phyloP scores from a whole-genome alignment of 2,329 filamentous ascomycete species.

The Macrophomina pseudophaseolina region DNA sequence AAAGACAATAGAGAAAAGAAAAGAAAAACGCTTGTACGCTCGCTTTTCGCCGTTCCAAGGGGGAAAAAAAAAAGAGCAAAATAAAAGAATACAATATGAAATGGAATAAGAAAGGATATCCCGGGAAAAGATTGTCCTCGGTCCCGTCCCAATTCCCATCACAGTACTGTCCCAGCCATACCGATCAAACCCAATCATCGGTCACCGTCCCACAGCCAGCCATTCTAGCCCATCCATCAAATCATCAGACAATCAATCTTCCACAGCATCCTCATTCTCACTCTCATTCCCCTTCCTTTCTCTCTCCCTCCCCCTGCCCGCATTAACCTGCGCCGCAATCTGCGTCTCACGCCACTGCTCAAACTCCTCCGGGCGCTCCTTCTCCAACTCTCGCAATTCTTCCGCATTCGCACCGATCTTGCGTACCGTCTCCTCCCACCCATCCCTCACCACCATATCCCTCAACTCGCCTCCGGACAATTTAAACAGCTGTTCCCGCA shows the following conservation, averaged over 20 bases:
- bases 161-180: neutral
- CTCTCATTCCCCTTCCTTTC: neutral
- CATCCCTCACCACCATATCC: slow-evolving; percentile 48
- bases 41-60: neutral
- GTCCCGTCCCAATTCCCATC: neutral
- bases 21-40: neutral
- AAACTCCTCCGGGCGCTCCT: slow-evolving; percentile 42
- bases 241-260: neutral
- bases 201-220: neutral
- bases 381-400: slow-evolving; percentile 66
- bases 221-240: neutral
- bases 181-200: neutral
- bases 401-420: slow-evolving; percentile 69
- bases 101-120: neutral
- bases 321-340: slow-evolving; percentile 44
- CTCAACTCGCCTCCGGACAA: slow-evolving; percentile 65
- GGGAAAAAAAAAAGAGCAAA: neutral
- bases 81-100: neutral
- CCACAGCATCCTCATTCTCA: neutral
- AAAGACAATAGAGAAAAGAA: neutral
- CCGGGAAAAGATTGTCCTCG: slow-evolving; percentile 4
- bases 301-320: neutral
- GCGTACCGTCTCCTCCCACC: slow-evolving; percentile 66
- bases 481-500: slow-evolving; percentile 68
- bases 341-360: slow-evolving; percentile 42